Evolutionary conservation across 1,139 yeast species (phyloP).

Genomic region (Candida neerlandica): DNA sequence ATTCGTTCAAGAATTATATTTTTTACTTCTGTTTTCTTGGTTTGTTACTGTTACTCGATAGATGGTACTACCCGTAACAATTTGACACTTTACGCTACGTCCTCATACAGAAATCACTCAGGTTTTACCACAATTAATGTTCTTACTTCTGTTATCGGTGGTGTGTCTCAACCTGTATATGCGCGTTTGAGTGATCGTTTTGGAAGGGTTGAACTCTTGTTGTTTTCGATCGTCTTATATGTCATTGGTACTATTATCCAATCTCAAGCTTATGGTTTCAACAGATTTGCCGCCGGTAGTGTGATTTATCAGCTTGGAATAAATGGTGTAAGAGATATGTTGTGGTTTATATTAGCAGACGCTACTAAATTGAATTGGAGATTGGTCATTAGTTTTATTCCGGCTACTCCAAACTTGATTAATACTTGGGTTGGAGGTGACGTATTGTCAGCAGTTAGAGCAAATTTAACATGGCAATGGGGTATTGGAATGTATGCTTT

Average conservation of each 20-base stretch:
- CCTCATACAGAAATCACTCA: constrained; percentile 59
- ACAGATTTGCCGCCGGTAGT: constrained; percentile 71
- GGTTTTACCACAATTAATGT: constrained; percentile 65
- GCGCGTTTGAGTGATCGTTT: constrained; percentile 71
- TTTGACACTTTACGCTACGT: constrained; percentile 55
- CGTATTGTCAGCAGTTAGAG: constrained; percentile 31
- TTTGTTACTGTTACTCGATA: constrained; percentile 65
- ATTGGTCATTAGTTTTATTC: constrained; percentile 59
- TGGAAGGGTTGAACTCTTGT: constrained; percentile 61
- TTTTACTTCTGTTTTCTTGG: constrained; percentile 55
- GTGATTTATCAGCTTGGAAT: constrained; percentile 70
- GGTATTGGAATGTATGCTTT: constrained; percentile 83
- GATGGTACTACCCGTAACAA: constrained; percentile 56
- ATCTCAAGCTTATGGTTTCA: constrained; percentile 44
- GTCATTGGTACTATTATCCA: constrained; percentile 59
- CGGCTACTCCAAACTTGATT: constrained; percentile 71
- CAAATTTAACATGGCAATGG: constrained; percentile 58
- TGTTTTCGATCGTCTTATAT: constrained; percentile 58
- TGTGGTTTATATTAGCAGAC: constrained; percentile 63
- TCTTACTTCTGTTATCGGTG: constrained; percentile 63
- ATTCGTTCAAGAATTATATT: constrained; percentile 31
- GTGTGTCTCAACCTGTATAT: constrained; percentile 68
- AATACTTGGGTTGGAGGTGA: constrained; percentile 79
- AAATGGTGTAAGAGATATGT: constrained; percentile 59
- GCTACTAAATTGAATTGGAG: constrained; percentile 71